Evolutionary conservation across 164 flowering plant genomes (phyloP).

Genomic region (Sextonia rubra): DNA sequence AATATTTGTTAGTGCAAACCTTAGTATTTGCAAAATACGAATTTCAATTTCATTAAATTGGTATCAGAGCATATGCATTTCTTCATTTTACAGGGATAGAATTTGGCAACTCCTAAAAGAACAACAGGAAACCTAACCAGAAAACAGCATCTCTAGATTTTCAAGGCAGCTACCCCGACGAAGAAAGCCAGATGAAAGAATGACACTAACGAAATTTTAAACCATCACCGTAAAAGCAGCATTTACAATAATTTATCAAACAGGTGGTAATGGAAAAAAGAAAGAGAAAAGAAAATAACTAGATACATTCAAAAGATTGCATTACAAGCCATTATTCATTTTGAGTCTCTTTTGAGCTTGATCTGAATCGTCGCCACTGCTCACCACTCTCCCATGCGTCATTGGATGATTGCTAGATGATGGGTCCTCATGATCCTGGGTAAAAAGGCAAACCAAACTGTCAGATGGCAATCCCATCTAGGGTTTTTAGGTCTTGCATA

Average conservation of each 20-base stretch:
- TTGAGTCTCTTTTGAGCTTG: slow-evolving; percentile 67
- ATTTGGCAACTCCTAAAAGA: too few relatives aligned
- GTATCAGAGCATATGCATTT: too few relatives aligned
- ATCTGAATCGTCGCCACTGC: slow-evolving; percentile 43
- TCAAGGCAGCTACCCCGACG: neutral
- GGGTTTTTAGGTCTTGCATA: neutral
- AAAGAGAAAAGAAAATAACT: neutral
- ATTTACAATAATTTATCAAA: neutral
- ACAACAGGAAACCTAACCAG: neutral
- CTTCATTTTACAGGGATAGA: too few relatives aligned
- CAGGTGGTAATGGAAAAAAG: neutral
- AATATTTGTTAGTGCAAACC: too few relatives aligned
- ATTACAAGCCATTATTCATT: slow-evolving; percentile 28
- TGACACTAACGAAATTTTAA: too few relatives aligned
- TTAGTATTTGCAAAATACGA: too few relatives aligned
- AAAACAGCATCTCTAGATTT: neutral
- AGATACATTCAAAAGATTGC: neutral
- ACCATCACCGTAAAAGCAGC: neutral
- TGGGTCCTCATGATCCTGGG: slow-evolving; percentile 38
- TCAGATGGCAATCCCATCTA: neutral
- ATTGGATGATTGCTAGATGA: slow-evolving; percentile 30
- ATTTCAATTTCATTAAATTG: too few relatives aligned
- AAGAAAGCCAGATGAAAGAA: neutral
- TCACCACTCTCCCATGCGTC: slow-evolving; percentile 32
- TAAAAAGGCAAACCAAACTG: neutral